phyloP scores from a whole-genome alignment of 2,329 filamentous ascomycete genomes.

The Botrytis squamosa region DNA sequence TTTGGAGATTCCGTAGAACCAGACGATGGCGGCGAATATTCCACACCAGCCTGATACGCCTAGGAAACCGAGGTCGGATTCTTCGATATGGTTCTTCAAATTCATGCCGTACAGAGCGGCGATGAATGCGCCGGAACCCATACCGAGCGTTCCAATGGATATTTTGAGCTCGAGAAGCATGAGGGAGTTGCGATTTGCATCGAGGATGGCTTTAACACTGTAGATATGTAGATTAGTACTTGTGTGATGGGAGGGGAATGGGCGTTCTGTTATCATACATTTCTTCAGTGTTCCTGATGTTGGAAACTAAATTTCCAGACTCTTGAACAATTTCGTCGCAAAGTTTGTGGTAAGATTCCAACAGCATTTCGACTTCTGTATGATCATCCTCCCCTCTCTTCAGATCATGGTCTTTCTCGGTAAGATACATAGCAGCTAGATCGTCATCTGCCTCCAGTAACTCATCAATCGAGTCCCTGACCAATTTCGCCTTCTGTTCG shows the following conservation, averaged over 20 bases:
- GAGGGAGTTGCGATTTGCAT: slow-evolving; percentile 95
- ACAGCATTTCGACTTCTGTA: slow-evolving; percentile 92
- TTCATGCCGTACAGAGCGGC: slow-evolving; percentile 99
- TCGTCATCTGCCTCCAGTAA: slow-evolving; percentile 95
- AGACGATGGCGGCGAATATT: slow-evolving; percentile 72
- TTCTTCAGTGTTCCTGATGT: slow-evolving; percentile 96
- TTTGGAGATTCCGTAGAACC: slow-evolving; percentile 78
- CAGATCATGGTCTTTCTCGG: slow-evolving; percentile 77
- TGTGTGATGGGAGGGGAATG: background rate
- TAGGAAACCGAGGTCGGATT: slow-evolving; percentile 82
- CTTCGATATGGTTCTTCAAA: slow-evolving; percentile 96
- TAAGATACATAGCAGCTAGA: slow-evolving; percentile 89
- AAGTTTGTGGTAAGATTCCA: slow-evolving; percentile 97
- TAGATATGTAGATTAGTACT: background rate
- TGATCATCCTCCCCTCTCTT: slow-evolving; percentile 79
- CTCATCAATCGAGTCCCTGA: slow-evolving; percentile 93
- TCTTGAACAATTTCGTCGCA: slow-evolving; percentile 98
- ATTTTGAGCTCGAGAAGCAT: slow-evolving; percentile 98
- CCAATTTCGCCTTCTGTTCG: slow-evolving; percentile 92
- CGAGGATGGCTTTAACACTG: slow-evolving; percentile 92
- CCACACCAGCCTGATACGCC: slow-evolving; percentile 71
- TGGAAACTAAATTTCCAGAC: slow-evolving; percentile 86
- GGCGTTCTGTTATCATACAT: slow-evolving; percentile 61
- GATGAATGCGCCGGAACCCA: slow-evolving; percentile 90
- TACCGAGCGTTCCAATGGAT: slow-evolving; percentile 89